phyloP scores from a whole-genome alignment of 1,139 yeast genomes.

The Lodderomyces jiufengensis region DNA sequence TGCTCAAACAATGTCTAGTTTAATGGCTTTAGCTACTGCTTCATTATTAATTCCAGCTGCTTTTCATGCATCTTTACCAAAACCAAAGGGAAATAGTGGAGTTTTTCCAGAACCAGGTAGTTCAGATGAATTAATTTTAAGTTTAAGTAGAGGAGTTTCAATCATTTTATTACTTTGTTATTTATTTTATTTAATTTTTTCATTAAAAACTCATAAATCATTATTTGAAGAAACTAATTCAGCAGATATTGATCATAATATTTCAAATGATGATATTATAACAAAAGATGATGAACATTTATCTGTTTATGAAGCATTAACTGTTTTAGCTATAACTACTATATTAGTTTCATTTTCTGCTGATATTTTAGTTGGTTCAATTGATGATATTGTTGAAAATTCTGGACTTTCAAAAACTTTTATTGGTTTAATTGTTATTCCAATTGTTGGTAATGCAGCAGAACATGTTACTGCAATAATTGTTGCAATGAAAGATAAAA shows the following conservation, averaged over 20 bases:
- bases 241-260: constrained; percentile 17
- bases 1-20: constrained; percentile 94
- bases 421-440: constrained; percentile 88
- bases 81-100: constrained; percentile 27
- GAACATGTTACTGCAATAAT: constrained; percentile 96
- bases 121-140: constrained; percentile 53
- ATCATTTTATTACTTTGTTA: constrained; percentile 75
- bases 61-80: constrained; percentile 78
- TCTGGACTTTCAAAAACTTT: constrained; percentile 92
- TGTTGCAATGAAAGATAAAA: constrained; percentile 93
- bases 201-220: constrained; percentile 77
- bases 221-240: constrained; percentile 30
- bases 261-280: constrained; percentile 13
- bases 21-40: constrained; percentile 86
- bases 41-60: constrained; percentile 94
- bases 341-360: constrained; percentile 88
- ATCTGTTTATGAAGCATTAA: constrained; percentile 38
- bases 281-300: constrained; percentile 30
- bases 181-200: constrained; percentile 76
- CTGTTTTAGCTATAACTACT: constrained; percentile 60
- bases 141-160: constrained; percentile 84
- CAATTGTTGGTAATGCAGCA: constrained; percentile 98
- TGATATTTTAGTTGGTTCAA: constrained; percentile 87
- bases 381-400: constrained; percentile 78
- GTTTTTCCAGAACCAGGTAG: constrained; percentile 39